phyloP scores from a whole-genome alignment of 331 rosid species.

The Quercus tomentella region DNA sequence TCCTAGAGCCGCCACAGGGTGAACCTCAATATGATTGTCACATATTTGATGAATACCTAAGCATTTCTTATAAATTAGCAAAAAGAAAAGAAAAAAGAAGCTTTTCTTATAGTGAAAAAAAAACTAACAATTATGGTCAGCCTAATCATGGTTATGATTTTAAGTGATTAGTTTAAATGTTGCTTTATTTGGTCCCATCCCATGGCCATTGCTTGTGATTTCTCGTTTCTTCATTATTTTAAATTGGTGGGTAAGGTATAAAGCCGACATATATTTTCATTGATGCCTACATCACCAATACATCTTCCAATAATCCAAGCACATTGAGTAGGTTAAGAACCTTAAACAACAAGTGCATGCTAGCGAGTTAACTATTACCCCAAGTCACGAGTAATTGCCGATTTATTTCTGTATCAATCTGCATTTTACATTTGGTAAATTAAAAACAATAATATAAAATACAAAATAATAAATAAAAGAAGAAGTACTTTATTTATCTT shows the following conservation, averaged over 20 bases:
- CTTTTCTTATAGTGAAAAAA: background rate
- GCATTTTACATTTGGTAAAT: background rate
- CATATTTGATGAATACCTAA: too few species aligned
- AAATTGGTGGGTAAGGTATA: conserved; percentile 44
- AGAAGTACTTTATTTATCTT: background rate
- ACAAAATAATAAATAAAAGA: background rate
- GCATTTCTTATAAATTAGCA: too few species aligned
- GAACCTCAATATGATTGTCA: too few species aligned
- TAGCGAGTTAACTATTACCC: background rate
- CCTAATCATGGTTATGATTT: conserved; percentile 40
- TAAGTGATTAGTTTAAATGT: conserved; percentile 17
- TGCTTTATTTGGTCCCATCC: conserved; percentile 16
- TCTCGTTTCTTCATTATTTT: conserved; percentile 26
- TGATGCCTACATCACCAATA: conserved; percentile 39
- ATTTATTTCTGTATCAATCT: background rate
- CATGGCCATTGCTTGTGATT: conserved; percentile 5
- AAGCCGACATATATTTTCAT: conserved; percentile 48
- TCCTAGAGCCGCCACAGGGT: fast-evolving
- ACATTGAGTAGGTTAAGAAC: conserved; percentile 20
- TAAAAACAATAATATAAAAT: background rate
- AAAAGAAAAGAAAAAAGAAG: background rate
- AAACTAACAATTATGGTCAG: conserved; percentile 43
- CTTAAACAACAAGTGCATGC: conserved; percentile 29
- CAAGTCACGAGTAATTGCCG: conserved; percentile 12
- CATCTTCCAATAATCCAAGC: conserved; percentile 17